Percentiles rank a stretch among this genome's conserved stretches.
phyloP scores from a whole-genome alignment of 1,139 yeast genomes.

The Yamadazyma blattariae region DNA sequence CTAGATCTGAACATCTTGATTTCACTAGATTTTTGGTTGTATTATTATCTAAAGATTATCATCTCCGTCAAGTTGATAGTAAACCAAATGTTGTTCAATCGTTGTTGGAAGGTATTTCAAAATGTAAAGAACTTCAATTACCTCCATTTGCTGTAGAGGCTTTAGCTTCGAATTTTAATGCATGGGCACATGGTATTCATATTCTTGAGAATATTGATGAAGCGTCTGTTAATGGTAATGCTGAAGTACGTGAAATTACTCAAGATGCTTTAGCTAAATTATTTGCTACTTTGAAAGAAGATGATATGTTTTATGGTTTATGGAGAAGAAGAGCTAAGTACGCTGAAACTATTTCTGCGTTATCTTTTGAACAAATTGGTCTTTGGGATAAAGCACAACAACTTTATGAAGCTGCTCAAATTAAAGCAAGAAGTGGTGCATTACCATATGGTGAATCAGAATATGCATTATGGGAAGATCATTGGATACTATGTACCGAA shows the following conservation, averaged over 20 bases:
- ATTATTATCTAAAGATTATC: constrained; percentile 85
- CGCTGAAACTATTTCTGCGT: constrained; percentile 86
- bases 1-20: constrained; percentile 78
- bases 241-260: constrained; percentile 78
- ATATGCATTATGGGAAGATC: constrained; percentile 97
- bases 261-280: constrained; percentile 89
- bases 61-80: constrained; percentile 80
- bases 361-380: constrained; percentile 93
- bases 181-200: constrained; percentile 89
- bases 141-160: constrained; percentile 96
- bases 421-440: constrained; percentile 93
- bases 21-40: constrained; percentile 77
- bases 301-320: constrained; percentile 94
- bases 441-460: constrained; percentile 95
- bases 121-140: constrained; percentile 69
- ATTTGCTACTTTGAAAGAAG: constrained; percentile 86
- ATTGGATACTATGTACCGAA: constrained; percentile 97
- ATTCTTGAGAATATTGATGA: constrained; percentile 75
- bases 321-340: constrained; percentile 97
- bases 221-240: constrained; percentile 62
- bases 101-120: constrained; percentile 74
- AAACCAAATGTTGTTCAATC: constrained; percentile 88
- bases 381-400: constrained; percentile 94
- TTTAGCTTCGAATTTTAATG: constrained; percentile 79
- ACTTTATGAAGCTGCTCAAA: constrained; percentile 94